phyloP scores from a whole-genome alignment of 768 basidiomycete genomes.

The Lentinus tigrinus region DNA sequence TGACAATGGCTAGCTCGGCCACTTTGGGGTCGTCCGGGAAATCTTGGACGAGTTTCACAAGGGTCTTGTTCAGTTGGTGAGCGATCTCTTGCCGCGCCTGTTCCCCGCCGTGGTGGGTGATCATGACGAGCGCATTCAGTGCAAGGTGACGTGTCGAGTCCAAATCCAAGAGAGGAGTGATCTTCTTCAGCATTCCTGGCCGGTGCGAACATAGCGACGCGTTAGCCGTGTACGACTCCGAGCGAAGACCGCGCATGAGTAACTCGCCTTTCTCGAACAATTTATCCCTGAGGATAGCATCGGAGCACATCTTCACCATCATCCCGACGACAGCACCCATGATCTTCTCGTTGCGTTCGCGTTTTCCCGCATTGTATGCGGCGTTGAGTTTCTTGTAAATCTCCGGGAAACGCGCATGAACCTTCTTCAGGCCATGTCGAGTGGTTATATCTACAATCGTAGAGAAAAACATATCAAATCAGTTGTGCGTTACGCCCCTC shows the following conservation, averaged over 20 bases:
- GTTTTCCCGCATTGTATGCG: conserved; percentile 38
- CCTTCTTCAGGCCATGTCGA: conserved; percentile 59
- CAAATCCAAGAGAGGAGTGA: conserved; percentile 52
- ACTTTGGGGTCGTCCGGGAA: conserved; percentile 49
- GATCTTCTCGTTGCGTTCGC: conserved; percentile 44
- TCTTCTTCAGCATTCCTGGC: conserved; percentile 55
- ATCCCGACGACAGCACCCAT: conserved; percentile 59
- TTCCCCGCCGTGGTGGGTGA: conserved; percentile 61
- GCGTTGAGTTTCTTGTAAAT: conserved; percentile 50
- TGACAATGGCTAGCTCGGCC: conserved; percentile 49
- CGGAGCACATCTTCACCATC: conserved; percentile 61
- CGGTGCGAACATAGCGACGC: no score
- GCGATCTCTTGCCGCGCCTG: conserved; percentile 52
- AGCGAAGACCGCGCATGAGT: not conserved
- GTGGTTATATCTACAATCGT: conserved; percentile 56
- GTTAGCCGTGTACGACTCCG: not conserved
- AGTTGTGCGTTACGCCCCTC: not conserved
- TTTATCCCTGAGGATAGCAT: conserved; percentile 58
- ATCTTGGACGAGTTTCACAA: conserved; percentile 48
- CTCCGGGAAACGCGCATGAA: conserved; percentile 55
- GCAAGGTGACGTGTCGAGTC: conserved; percentile 50
- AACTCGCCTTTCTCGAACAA: conserved; percentile 52
- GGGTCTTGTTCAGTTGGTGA: conserved; percentile 33
- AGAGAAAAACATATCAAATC: no score
- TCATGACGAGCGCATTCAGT: conserved; percentile 52